Evolutionary conservation across 2,329 filamentous ascomycete species (phyloP).

Genomic region (Didymellaceae sp.): DNA sequence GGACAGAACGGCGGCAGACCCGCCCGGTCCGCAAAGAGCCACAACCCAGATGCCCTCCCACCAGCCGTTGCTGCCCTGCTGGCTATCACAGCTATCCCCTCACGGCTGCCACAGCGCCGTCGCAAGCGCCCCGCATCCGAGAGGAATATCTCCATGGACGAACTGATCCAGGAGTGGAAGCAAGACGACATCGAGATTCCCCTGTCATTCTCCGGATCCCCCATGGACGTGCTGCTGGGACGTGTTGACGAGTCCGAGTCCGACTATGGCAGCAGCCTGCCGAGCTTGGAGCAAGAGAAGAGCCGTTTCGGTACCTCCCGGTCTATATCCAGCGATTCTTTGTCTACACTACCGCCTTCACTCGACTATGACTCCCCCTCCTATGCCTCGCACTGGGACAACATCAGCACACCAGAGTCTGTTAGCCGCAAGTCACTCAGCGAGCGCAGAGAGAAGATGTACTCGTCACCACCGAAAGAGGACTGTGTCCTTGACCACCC

Average conservation of each 20-base stretch:
- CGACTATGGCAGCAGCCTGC: conserved; percentile 47
- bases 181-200: conserved; percentile 53
- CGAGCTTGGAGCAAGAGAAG: conserved; percentile 55
- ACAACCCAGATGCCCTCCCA: conserved; percentile 56
- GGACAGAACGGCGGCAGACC: conserved; percentile 40
- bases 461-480: conserved; percentile 58
- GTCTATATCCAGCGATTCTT: conserved; percentile 65
- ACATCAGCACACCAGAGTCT: conserved; percentile 44
- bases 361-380: conserved; percentile 56
- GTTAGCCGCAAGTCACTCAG: conserved; percentile 33
- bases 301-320: conserved; percentile 46
- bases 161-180: conserved; percentile 63
- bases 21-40: conserved; percentile 37
- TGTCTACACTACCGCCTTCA: conserved; percentile 57
- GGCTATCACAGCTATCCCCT: conserved; percentile 64
- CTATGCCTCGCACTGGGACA: conserved; percentile 51
- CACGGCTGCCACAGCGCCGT: conserved; percentile 54
- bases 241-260: conserved; percentile 57
- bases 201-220: conserved; percentile 52
- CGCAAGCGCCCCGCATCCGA: conserved; percentile 51
- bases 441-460: conserved; percentile 54
- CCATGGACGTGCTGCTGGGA: conserved; percentile 63
- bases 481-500: conserved; percentile 66
- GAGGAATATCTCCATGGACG: conserved; percentile 60
- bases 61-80: conserved; percentile 64